phyloP scores from a whole-genome alignment of 176 grass and related monocot species.

The Ensete ventricosum region DNA sequence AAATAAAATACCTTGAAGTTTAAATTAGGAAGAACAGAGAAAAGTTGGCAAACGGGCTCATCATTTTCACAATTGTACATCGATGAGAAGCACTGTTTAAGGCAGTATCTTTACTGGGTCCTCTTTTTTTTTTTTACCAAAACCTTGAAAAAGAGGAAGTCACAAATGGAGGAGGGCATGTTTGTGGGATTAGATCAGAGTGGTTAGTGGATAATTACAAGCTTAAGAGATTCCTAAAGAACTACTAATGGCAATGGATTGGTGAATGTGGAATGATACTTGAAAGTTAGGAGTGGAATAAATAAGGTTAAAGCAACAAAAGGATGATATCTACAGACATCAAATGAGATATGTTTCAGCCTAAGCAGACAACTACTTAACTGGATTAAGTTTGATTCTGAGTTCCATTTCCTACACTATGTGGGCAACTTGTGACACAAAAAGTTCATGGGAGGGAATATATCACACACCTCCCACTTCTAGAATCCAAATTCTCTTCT shows the following conservation, averaged over 20 bases:
- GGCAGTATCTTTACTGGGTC: neutral
- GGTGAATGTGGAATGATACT: too few relatives aligned
- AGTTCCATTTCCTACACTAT: conserved; percentile 6
- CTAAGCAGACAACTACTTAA: neutral
- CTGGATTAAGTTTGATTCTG: neutral
- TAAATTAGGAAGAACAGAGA: too few relatives aligned
- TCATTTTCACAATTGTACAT: too few relatives aligned
- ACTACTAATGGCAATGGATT: too few relatives aligned
- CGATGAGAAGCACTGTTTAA: neutral
- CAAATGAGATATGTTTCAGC: conserved; percentile 7
- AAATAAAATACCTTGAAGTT: too few relatives aligned
- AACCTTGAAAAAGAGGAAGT: too few relatives aligned
- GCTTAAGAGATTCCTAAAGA: too few relatives aligned
- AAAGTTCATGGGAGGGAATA: conserved; percentile 15
- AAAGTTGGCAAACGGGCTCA: too few relatives aligned
- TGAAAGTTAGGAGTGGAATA: neutral
- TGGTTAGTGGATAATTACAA: too few relatives aligned
- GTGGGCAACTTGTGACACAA: conserved; percentile 23
- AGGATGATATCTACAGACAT: neutral
- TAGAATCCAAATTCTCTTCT: conserved; percentile 10
- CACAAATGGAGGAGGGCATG: too few relatives aligned
- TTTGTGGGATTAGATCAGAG: too few relatives aligned
- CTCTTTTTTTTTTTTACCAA: too few relatives aligned
- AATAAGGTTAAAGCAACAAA: neutral
- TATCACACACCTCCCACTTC: neutral